phyloP scores from a whole-genome alignment of 495 filamentous ascomycete species.

The Penicillium atrosanguineum region DNA sequence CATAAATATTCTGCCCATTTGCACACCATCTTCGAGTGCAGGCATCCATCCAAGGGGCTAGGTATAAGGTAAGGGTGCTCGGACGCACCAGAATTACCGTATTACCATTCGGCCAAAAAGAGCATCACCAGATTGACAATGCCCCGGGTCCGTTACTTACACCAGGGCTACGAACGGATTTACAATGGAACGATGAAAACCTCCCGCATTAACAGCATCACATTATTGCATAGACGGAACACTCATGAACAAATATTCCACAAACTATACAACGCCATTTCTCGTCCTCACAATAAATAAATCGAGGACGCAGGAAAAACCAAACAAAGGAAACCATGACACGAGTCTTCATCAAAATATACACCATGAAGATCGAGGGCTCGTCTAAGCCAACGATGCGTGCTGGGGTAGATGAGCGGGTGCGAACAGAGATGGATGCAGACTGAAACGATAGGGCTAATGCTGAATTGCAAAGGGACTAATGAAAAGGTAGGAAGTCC shows the following conservation, averaged over 20 bases:
- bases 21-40: no score
- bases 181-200: neutral
- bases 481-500: slow-evolving; percentile 5
- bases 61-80: no score
- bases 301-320: neutral
- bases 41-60: no score
- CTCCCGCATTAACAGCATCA: neutral
- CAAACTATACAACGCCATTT: slow-evolving; percentile 4
- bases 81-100: no score
- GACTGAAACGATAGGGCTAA: slow-evolving; percentile 12
- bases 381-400: slow-evolving; percentile 13
- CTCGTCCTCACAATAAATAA: slow-evolving; percentile 1
- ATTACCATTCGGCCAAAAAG: no score
- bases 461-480: slow-evolving; percentile 1
- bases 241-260: slow-evolving; percentile 1
- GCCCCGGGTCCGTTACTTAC: no score
- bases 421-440: slow-evolving; percentile 1
- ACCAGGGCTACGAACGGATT: no score
- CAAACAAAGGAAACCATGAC: slow-evolving; percentile 2
- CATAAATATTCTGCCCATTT: no score
- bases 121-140: no score
- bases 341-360: slow-evolving; percentile 25
- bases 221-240: slow-evolving; percentile 1
- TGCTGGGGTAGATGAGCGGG: slow-evolving; percentile 21
- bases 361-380: slow-evolving; percentile 29